These are phyloP conservation scores for Ehretia macrophylla DNA, from an alignment of 257 asterid genomes.

Conservation along the genomic window DNA sequence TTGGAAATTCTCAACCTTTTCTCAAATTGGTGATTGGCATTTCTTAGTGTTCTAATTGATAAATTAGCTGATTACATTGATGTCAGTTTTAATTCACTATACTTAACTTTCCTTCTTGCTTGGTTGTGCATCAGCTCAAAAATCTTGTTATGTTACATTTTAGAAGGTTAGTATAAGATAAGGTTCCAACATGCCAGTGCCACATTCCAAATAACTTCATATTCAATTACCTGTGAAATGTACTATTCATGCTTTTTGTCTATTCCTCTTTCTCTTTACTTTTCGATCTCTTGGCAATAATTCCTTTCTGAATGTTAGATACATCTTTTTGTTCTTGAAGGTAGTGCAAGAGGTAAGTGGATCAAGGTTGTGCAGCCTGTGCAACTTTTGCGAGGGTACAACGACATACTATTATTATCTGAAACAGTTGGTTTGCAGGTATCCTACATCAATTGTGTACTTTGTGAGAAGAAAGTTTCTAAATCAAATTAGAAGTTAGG, in stretches of 20 bases:
- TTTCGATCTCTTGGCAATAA: background rate
- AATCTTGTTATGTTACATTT: too few relatives aligned
- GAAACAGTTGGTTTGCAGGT: conserved; percentile 96
- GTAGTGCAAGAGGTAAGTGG: conserved; percentile 82
- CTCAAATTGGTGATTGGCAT: too few relatives aligned
- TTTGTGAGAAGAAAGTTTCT: conserved; percentile 1
- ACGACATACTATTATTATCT: conserved; percentile 64
- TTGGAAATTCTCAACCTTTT: too few relatives aligned
- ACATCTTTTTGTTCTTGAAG: conserved; percentile 31
- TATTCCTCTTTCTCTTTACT: background rate
- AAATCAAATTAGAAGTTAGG: conserved; percentile 2
- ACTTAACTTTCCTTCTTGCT: too few relatives aligned
- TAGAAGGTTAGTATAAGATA: too few relatives aligned
- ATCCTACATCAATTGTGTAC: conserved; percentile 12
- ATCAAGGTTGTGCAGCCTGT: conserved; percentile 66
- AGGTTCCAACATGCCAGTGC: too few relatives aligned
- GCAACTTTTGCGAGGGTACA: conserved; percentile 63
- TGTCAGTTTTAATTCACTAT: too few relatives aligned
- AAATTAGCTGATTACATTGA: too few relatives aligned
- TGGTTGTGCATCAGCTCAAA: too few relatives aligned
- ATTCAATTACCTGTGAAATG: too few relatives aligned
- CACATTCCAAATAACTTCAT: too few relatives aligned
- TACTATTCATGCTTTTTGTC: background rate
- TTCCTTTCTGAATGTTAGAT: background rate
- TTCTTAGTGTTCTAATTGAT: too few relatives aligned